A percentile compares a stretch with the other conserved stretches of the same genome.
Conservation (phyloP, 208 protist genomes). For the Phytomonas sp. region DNA sequence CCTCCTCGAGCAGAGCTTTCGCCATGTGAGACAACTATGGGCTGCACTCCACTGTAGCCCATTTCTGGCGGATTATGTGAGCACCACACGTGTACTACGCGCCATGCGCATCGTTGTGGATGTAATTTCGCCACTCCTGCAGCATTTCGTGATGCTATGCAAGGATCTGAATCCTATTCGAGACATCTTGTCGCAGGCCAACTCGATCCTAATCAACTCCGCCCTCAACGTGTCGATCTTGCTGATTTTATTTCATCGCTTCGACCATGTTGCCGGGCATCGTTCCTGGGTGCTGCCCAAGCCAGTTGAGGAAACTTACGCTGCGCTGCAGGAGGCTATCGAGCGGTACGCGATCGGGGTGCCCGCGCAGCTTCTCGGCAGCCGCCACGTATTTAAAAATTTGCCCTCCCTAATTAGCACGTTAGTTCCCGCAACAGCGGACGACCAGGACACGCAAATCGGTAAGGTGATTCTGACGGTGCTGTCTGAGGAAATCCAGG, state of each 20-base stretch:
- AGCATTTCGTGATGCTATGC: constrained; percentile 81
- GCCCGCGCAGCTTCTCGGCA: constrained; percentile 26
- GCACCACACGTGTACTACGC: constrained; percentile 34
- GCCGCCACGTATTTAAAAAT: constrained; percentile 12
- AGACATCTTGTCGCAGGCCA: constrained; percentile 58
- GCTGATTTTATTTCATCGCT: constrained; percentile 65
- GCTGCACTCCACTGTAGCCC: constrained; percentile 55
- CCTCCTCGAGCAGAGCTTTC: constrained; percentile 67
- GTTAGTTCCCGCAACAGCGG: constrained; percentile 13
- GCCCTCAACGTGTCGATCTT: constrained; percentile 51
- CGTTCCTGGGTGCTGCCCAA: constrained; percentile 28
- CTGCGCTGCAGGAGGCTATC: constrained; percentile 32
- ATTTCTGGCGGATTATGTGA: constrained; percentile 71
- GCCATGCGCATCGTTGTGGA: constrained; percentile 70
- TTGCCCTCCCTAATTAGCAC: constrained; percentile 31
- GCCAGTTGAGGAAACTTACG: constrained; percentile 34
- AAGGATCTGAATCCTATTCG: constrained; percentile 43
- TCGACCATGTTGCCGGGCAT: constrained; percentile 7
- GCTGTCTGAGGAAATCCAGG: constrained; percentile 36
- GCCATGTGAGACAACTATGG: constrained; percentile 70
- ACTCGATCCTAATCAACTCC: constrained; percentile 72
- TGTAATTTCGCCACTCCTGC: constrained; percentile 63
- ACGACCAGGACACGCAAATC: constrained; percentile 25
- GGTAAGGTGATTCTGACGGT: constrained; percentile 40
- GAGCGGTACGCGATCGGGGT: constrained; percentile 39